A percentile compares a stretch with the other conserved stretches of the same genome.
Conservation (phyloP, 441 rosid genomes). For the Macaranga tanarius region DNA sequence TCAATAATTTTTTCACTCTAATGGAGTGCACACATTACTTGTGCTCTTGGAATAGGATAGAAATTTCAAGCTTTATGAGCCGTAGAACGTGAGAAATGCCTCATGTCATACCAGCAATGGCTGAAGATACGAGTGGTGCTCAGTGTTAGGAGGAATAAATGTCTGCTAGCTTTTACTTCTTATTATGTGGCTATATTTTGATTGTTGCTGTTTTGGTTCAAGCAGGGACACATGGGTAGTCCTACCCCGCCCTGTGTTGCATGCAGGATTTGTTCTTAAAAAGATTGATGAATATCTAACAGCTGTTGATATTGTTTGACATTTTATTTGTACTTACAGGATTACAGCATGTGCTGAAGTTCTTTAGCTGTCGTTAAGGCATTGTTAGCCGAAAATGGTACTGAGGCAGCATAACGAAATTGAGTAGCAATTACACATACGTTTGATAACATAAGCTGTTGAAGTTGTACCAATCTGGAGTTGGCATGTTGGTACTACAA, state of each 20-base stretch:
- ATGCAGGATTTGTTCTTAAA: neutral
- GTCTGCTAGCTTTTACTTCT: constrained; percentile 29
- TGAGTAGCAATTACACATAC: neutral
- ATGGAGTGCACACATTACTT: too few relatives aligned
- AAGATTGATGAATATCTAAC: neutral
- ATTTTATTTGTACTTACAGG: neutral
- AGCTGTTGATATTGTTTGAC: neutral
- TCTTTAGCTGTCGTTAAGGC: neutral
- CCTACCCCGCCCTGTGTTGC: neutral
- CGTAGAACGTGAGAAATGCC: constrained; percentile 47
- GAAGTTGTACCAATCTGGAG: neutral
- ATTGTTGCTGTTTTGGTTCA: constrained; percentile 27
- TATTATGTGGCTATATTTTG: constrained; percentile 17
- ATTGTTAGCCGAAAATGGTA: neutral
- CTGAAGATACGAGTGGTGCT: constrained; percentile 27
- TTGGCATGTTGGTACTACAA: neutral
- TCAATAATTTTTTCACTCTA: too few relatives aligned
- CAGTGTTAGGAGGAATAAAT: constrained; percentile 30
- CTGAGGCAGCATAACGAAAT: neutral
- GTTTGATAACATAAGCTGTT: neutral
- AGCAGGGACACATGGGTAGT: constrained; percentile 34
- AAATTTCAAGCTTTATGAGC: constrained; percentile 14
- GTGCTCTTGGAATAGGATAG: too few relatives aligned
- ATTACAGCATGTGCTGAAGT: neutral
- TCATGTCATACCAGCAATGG: constrained; percentile 18